Conservation (phyloP, 2,329 filamentous ascomycete genomes). For the Botrytis cinerea region DNA sequence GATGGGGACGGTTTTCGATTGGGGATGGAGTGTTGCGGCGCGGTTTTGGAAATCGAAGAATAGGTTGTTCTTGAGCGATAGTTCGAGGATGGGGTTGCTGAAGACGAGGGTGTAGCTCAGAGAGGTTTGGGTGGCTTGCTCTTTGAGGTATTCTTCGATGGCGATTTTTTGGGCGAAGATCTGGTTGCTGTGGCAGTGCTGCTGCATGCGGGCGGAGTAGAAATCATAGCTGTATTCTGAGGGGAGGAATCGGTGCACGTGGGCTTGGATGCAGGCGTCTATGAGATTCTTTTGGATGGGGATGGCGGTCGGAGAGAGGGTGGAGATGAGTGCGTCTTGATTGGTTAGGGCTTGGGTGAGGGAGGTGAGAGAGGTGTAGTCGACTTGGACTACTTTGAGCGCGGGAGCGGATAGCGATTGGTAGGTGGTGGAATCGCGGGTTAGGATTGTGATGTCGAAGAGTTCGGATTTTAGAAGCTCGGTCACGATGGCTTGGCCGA, state of each 20-base stretch:
- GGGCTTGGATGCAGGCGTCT: conserved; percentile 57
- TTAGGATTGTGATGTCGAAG: conserved; percentile 42
- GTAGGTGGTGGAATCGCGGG: conserved; percentile 37
- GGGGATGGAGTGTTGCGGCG: neutral
- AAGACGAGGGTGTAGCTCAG: conserved; percentile 39
- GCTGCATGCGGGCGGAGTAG: neutral
- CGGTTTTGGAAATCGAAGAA: conserved; percentile 47
- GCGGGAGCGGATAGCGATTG: conserved; percentile 31
- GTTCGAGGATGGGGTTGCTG: conserved; percentile 15
- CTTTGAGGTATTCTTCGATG: conserved; percentile 27
- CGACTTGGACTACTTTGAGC: conserved; percentile 30
- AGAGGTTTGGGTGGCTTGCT: conserved; percentile 32
- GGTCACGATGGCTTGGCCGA: conserved; percentile 39
- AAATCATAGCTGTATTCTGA: conserved; percentile 52
- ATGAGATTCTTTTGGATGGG: conserved; percentile 44
- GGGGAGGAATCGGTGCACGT: conserved; percentile 61
- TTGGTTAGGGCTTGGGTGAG: conserved; percentile 38
- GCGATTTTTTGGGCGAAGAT: conserved; percentile 8
- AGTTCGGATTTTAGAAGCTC: conserved; percentile 38
- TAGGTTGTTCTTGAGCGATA: conserved; percentile 48
- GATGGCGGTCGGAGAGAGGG: conserved; percentile 22
- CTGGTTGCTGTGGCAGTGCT: neutral
- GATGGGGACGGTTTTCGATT: neutral
- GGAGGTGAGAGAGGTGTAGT: conserved; percentile 25
- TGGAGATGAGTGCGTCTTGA: conserved; percentile 34